Base-by-base conservation (phyloP, 108 stramenopile species). In the Chaetoceros muelleri region DNA sequence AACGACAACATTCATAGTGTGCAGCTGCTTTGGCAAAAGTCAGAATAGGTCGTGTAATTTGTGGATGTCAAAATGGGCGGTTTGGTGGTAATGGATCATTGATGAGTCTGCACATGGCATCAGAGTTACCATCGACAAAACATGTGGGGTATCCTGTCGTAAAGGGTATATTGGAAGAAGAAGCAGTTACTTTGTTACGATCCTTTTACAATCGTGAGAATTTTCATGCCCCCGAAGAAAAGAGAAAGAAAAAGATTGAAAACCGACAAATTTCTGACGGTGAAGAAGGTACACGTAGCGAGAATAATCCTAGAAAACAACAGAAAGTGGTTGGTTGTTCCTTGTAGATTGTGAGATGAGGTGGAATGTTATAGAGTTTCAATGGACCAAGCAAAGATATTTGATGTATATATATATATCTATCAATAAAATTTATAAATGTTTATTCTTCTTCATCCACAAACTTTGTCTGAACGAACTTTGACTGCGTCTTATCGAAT, bases 401-500 rank as follows among this genome's bases (percentile, higher is more conserved):
- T 45, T 45, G 44, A 18, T 45, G 18, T 18, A 45, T 18, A 45
- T 45, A 45, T 18, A 45, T 45, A 17, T 18, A 45, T 18, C 44
- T 18, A n/a, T n/a, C n/a, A n/a, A n/a, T n/a, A n/a, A n/a, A n/a
- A n/a, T n/a, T n/a, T n/a, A n/a, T n/a, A n/a, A n/a, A n/a, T n/a
- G n/a, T 28, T 54, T 51, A 26, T 70, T 73, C 61, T 27, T 76
- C 77, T 22, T 75, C 79, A 27, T 69, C 86, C 28, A 65, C 80
- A 72, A 87, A 87, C 30, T 72, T 72, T 16, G 78, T 78, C 51
- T 71, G 67, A 17, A 62, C 63, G 60, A 77, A 88, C 57, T 88
- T 88, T 22, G 75, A 70, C 57, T 89, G 87, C 0, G 85, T 92
- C 71, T 92, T 92, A 70, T 92, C 90, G 58, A 87, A 92, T 65